Percentiles rank a stretch among this genome's conserved stretches.
Evolutionary conservation across 352 stramenopile genomes (phyloP).

Genomic region (Globisporangium nodosum): DNA sequence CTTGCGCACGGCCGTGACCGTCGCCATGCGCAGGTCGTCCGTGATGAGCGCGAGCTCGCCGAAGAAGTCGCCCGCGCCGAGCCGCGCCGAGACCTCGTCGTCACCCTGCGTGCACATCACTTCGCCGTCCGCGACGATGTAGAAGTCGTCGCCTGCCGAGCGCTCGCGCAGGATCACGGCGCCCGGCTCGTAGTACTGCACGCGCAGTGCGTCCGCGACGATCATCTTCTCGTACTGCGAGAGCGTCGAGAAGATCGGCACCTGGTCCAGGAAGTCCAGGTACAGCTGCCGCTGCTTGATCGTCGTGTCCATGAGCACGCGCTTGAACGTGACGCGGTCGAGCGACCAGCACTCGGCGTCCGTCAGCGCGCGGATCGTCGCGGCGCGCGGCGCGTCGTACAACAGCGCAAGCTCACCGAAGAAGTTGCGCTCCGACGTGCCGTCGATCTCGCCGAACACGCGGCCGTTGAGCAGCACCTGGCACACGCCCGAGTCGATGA

Average conservation of each 20-base stretch:
- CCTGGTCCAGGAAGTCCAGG: conserved; percentile 53
- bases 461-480: conserved; percentile 56
- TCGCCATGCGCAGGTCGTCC: conserved; percentile 83
- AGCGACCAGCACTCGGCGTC: conserved; percentile 81
- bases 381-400: conserved; percentile 94
- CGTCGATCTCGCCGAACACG: conserved; percentile 50
- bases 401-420: conserved; percentile 97
- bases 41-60: conserved; percentile 88
- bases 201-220: conserved; percentile 61
- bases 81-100: conserved; percentile 50
- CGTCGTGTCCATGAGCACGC: conserved; percentile 60
- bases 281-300: conserved; percentile 60
- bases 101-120: conserved; percentile 54
- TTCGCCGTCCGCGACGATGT: conserved; percentile 71
- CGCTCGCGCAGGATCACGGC: conserved; percentile 46
- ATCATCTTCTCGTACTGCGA: conserved; percentile 68
- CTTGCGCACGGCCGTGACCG: conserved; percentile 76
- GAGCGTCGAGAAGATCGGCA: conserved; percentile 75
- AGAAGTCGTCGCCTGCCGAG: conserved; percentile 69
- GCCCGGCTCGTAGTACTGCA: conserved; percentile 39
- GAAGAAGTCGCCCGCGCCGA: conserved; percentile 61
- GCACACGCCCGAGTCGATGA: conserved; percentile 86
- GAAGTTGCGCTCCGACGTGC: conserved; percentile 51
- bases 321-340: conserved; percentile 71
- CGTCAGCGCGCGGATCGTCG: conserved; percentile 79